phyloP scores from a whole-genome alignment of 495 filamentous ascomycete genomes.

The Lophium mytilinum region DNA sequence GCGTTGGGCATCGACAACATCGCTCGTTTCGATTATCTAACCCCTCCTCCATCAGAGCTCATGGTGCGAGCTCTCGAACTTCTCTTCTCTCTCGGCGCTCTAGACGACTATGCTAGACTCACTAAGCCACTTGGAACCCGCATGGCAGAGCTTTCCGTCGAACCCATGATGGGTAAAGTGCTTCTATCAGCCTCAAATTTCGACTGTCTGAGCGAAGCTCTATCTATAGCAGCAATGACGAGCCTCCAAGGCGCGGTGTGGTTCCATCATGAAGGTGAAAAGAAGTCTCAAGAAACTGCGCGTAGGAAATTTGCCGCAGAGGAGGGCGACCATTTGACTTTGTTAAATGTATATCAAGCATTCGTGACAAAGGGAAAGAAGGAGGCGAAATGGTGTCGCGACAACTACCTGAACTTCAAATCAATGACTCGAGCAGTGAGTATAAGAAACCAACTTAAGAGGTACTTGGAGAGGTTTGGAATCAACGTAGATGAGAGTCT shows the following conservation, averaged over 20 bases:
- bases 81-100: slow-evolving; percentile 77
- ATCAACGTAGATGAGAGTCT: slow-evolving; percentile 57
- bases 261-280: slow-evolving; percentile 70
- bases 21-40: slow-evolving; percentile 81
- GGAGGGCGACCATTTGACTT: slow-evolving; percentile 91
- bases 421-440: slow-evolving; percentile 74
- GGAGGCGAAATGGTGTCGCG: slow-evolving; percentile 76
- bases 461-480: slow-evolving; percentile 81
- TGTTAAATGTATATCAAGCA: slow-evolving; percentile 87
- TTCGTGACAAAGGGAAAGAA: slow-evolving; percentile 83
- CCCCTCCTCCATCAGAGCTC: slow-evolving; percentile 79
- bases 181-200: slow-evolving; percentile 71
- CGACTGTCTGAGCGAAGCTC: slow-evolving; percentile 72
- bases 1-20: slow-evolving; percentile 96
- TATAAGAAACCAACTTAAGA: slow-evolving; percentile 75
- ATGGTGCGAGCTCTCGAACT: slow-evolving; percentile 83
- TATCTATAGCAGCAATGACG: slow-evolving; percentile 93
- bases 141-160: slow-evolving; percentile 92
- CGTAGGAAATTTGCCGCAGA: slow-evolving; percentile 82
- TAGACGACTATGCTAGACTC: slow-evolving; percentile 87
- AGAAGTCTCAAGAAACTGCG: slow-evolving; percentile 60
- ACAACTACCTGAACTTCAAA: slow-evolving; percentile 81
- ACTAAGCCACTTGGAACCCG: slow-evolving; percentile 77
- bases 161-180: slow-evolving; percentile 94
- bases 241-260: slow-evolving; percentile 74